These are phyloP conservation scores for Salix exigua DNA, from an alignment of 345 rosid genomes.

Conservation along the genomic window DNA sequence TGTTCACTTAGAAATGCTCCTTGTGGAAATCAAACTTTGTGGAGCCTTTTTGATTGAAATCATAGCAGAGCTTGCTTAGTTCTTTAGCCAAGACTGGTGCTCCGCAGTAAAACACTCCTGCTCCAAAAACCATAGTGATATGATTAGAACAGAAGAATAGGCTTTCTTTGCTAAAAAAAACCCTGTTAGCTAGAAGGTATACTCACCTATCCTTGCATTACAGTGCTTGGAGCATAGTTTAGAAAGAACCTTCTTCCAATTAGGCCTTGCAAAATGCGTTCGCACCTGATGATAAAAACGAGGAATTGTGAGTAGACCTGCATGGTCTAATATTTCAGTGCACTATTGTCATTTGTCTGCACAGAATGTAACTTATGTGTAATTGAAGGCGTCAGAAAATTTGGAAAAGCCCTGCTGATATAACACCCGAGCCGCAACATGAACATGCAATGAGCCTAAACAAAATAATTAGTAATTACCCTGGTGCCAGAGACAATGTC, in stretches of 20 bases:
- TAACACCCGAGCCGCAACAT: not conserved
- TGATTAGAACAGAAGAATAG: not conserved
- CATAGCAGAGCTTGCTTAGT: slow-evolving; percentile 81
- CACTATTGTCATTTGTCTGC: not conserved
- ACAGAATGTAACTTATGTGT: not conserved
- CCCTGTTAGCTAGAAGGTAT: not conserved
- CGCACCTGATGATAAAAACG: slow-evolving; percentile 49
- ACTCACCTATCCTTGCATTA: slow-evolving; percentile 81
- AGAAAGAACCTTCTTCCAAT: slow-evolving; percentile 87
- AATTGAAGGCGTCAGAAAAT: not conserved
- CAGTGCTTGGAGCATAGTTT: slow-evolving; percentile 82
- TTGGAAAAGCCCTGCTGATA: not conserved
- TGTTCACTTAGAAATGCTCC: slow-evolving; percentile 61
- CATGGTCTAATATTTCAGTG: not conserved
- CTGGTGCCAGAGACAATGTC: slow-evolving; percentile 97
- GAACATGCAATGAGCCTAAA: not conserved
- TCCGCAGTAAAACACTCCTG: slow-evolving; percentile 99
- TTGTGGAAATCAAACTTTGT: slow-evolving; percentile 97
- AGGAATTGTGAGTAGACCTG: not conserved
- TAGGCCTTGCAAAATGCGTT: slow-evolving; percentile 96
- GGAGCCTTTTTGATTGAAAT: slow-evolving; percentile 87
- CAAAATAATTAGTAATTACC: slow-evolving; percentile 32
- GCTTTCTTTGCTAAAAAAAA: not conserved
- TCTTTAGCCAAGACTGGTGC: slow-evolving; percentile 90
- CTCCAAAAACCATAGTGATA: slow-evolving; percentile 9